These are phyloP conservation scores for Triticum timopheevii DNA, from an alignment of 176 grass and related monocot genomes.

Conservation along the genomic window DNA sequence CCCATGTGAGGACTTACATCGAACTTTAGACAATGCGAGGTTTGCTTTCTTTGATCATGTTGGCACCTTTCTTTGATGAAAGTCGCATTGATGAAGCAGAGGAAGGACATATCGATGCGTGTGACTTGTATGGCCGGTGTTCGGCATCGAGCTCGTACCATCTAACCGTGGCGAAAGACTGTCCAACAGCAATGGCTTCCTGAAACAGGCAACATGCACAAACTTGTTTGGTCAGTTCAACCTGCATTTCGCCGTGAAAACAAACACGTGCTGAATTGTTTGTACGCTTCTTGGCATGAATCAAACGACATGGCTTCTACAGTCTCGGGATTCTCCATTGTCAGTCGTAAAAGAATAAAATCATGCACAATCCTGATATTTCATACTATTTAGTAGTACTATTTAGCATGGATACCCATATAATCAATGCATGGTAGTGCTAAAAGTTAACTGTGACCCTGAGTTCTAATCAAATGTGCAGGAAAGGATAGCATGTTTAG, in stretches of 20 bases:
- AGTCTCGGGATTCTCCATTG: not conserved
- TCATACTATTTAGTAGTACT: not conserved
- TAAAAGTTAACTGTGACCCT: too few species aligned
- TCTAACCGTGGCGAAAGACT: slow-evolving; percentile 80
- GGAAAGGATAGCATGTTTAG: not conserved
- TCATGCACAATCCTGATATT: not conserved
- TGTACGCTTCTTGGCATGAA: too few species aligned
- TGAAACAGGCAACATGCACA: slow-evolving; percentile 37
- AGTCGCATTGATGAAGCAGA: too few species aligned
- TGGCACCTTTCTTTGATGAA: too few species aligned
- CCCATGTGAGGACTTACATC: too few species aligned
- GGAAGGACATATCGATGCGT: too few species aligned
- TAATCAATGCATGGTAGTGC: not conserved
- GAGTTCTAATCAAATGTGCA: not conserved
- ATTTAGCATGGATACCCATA: not conserved
- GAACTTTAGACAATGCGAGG: too few species aligned
- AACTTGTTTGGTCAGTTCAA: not conserved
- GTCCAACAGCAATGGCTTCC: slow-evolving; percentile 92
- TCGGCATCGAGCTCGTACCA: slow-evolving; percentile 55
- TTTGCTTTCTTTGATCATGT: too few species aligned
- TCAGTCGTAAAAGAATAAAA: not conserved
- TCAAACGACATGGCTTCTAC: too few species aligned
- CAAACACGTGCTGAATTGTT: not conserved
- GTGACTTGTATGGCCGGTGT: too few species aligned
- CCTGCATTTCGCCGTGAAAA: not conserved